phyloP scores from a whole-genome alignment of 805 yeast genomes.

The Clavispora fructus region DNA sequence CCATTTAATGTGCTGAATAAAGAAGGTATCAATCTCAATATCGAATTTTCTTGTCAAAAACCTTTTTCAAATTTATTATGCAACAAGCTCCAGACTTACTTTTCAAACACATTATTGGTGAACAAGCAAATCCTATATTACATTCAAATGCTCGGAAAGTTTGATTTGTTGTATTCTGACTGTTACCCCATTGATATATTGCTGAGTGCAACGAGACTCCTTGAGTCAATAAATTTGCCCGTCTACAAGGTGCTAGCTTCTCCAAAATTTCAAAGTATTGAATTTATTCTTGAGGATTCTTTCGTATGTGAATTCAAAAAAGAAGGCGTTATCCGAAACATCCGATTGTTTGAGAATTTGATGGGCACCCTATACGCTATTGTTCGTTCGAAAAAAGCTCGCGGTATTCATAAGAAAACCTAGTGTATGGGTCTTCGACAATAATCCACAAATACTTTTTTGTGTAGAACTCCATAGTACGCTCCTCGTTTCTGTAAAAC shows the following conservation, averaged over 20 bases:
- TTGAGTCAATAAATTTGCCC: not conserved
- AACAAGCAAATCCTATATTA: conserved; percentile 6
- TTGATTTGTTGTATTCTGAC: not conserved
- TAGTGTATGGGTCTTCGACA: conserved; percentile 15
- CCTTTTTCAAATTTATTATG: conserved; percentile 3
- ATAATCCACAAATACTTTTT: conserved; percentile 47
- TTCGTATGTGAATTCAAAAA: not conserved
- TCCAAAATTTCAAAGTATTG: not conserved
- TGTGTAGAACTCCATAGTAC: conserved; percentile 48
- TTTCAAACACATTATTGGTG: conserved; percentile 5
- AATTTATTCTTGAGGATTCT: not conserved
- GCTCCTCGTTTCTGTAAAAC: conserved; percentile 41
- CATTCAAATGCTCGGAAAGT: not conserved
- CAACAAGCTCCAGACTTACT: conserved; percentile 2
- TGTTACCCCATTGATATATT: not conserved
- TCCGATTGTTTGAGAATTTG: conserved; percentile 9
- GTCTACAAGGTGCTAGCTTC: not conserved
- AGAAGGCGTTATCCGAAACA: conserved; percentile 6
- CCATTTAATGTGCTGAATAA: not conserved
- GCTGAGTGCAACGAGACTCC: not conserved
- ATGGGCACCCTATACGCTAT: conserved; percentile 6
- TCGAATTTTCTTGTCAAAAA: not conserved
- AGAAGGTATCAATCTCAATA: too few species aligned
- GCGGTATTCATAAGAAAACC: not conserved
- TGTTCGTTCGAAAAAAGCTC: conserved; percentile 1